phyloP scores from a whole-genome alignment of 208 protist genomes.

The Crithidia mellificae region DNA sequence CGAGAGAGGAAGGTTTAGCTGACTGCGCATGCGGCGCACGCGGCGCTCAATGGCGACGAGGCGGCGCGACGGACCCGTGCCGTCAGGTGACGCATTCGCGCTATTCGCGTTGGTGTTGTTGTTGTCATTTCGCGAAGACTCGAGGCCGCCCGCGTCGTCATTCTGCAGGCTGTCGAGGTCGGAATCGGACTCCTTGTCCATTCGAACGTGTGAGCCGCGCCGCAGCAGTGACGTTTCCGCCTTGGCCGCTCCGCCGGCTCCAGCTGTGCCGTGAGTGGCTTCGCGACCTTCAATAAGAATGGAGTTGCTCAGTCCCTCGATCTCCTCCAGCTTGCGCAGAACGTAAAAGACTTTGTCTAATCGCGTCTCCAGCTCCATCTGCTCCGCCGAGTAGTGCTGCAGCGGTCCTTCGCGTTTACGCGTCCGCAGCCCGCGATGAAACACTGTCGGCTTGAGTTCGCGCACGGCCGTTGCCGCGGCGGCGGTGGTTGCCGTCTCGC shows the following conservation, averaged over 20 bases:
- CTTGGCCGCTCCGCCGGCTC: not conserved
- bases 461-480: slow-evolving; percentile 5
- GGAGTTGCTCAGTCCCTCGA: slow-evolving; percentile 43
- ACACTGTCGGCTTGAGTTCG: slow-evolving; percentile 32
- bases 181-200: not conserved
- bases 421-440: slow-evolving; percentile 51
- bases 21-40: slow-evolving; percentile 37
- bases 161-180: not conserved
- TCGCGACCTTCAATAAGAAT: slow-evolving; percentile 22
- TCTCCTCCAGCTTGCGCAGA: slow-evolving; percentile 45
- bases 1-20: slow-evolving; percentile 47
- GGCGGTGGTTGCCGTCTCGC: not conserved
- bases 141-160: not conserved
- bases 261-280: not conserved
- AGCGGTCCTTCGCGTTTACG: slow-evolving; percentile 39
- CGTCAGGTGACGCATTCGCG: not conserved
- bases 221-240: not conserved
- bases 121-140: not conserved
- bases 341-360: slow-evolving; percentile 59
- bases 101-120: too few relatives aligned
- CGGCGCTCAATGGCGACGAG: slow-evolving; percentile 31
- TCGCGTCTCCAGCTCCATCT: slow-evolving; percentile 36
- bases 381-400: slow-evolving; percentile 44
- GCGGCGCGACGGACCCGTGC: slow-evolving; percentile 12
- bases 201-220: not conserved